phyloP scores from a whole-genome alignment of 768 basidiomycete species.

The Galerina marginata region DNA sequence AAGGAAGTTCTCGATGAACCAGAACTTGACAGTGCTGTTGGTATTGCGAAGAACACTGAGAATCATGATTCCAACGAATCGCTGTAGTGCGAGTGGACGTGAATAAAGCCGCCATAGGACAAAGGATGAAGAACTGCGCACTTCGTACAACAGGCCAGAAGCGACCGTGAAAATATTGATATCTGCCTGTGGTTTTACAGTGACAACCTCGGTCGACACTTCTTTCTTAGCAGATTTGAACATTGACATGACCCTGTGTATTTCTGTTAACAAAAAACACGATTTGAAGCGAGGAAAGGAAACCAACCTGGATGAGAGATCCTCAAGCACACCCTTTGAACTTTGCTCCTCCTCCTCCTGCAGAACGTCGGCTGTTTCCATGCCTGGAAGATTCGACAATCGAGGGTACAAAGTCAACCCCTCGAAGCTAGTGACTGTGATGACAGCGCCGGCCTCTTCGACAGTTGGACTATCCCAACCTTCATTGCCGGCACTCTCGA shows the following conservation, averaged over 20 bases:
- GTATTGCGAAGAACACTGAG: conserved; percentile 95
- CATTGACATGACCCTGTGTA: conserved; percentile 48
- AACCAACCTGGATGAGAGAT: conserved; percentile 55
- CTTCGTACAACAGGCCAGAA: conserved; percentile 95
- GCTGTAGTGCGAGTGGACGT: conserved; percentile 48
- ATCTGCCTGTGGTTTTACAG: conserved; percentile 68
- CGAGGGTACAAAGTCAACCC: conserved; percentile 89
- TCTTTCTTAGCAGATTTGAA: conserved; percentile 40
- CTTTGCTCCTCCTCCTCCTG: conserved; percentile 44
- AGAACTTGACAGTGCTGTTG: conserved; percentile 95
- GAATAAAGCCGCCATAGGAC: background rate
- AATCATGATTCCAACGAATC: conserved; percentile 98
- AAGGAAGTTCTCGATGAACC: conserved; percentile 99
- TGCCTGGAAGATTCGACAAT: conserved; percentile 69
- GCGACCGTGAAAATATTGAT: conserved; percentile 99
- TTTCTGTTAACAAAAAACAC: conserved; percentile 22
- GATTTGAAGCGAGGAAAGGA: background rate
- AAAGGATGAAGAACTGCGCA: conserved; percentile 33
- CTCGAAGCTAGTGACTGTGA: conserved; percentile 89
- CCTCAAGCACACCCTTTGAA: conserved; percentile 48
- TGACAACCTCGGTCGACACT: conserved; percentile 23
- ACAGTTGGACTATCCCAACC: conserved; percentile 86
- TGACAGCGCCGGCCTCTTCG: conserved; percentile 68
- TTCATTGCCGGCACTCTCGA: conserved; percentile 88
- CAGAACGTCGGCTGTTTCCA: conserved; percentile 85